A percentile compares a stretch with the other conserved stretches of the same genome.
phyloP scores from a whole-genome alignment of 2,329 filamentous ascomycete genomes.

The Arthrobotrys megalospora region DNA sequence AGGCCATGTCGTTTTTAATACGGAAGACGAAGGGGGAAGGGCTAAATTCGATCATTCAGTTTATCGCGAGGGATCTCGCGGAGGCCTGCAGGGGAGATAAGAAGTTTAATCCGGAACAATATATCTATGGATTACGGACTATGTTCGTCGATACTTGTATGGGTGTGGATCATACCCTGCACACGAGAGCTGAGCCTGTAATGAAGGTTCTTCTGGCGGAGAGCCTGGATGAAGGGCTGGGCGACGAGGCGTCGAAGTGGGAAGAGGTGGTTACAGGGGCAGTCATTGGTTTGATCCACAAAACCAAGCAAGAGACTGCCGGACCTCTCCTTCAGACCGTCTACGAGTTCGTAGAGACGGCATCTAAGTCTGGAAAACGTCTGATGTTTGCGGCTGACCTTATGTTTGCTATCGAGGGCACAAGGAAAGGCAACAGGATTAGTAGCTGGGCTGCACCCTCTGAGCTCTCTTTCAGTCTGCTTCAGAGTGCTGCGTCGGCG shows the following conservation, averaged over 20 bases:
- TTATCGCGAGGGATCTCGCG: slow-evolving; percentile 79
- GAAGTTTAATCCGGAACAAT: slow-evolving; percentile 71
- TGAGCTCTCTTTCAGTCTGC: slow-evolving; percentile 71
- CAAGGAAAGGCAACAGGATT: slow-evolving; percentile 84
- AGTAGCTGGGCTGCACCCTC: slow-evolving; percentile 79
- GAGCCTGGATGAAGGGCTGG: slow-evolving; percentile 62
- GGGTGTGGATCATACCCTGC: slow-evolving; percentile 74
- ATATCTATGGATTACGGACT: slow-evolving; percentile 90
- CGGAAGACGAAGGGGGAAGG: slow-evolving; percentile 88
- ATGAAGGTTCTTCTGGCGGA: slow-evolving; percentile 70
- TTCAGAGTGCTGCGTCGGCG: slow-evolving; percentile 68
- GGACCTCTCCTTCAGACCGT: slow-evolving; percentile 77
- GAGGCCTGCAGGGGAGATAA: slow-evolving; percentile 64
- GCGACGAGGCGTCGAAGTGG: slow-evolving; percentile 20
- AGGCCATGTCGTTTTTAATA: slow-evolving; percentile 93
- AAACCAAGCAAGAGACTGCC: slow-evolving; percentile 82
- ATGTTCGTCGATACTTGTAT: slow-evolving; percentile 88
- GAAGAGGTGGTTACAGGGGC: slow-evolving; percentile 79
- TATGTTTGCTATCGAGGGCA: slow-evolving; percentile 79
- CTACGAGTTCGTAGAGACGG: slow-evolving; percentile 68
- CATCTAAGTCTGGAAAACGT: slow-evolving; percentile 65
- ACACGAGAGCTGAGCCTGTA: slow-evolving; percentile 73
- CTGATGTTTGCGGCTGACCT: slow-evolving; percentile 73
- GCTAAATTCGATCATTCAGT: slow-evolving; percentile 78
- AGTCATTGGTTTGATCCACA: slow-evolving; percentile 85